A percentile compares a stretch with the other conserved stretches of the same genome.
Evolutionary conservation across 257 asterid genomes (phyloP).

Genomic region (Voacanga thouarsii): DNA sequence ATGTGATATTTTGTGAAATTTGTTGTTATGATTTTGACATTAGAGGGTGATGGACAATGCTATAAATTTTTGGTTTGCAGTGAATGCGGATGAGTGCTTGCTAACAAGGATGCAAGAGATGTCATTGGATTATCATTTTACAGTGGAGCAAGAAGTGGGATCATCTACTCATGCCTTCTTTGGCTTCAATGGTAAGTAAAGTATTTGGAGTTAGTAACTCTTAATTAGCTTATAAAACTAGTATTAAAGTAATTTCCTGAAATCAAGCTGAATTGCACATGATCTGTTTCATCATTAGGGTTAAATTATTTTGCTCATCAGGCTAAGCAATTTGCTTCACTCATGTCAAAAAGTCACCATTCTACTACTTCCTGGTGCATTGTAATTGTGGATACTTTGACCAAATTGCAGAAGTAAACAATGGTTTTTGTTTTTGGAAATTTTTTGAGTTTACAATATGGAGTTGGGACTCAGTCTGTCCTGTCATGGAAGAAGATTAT

Average conservation of each 20-base stretch:
- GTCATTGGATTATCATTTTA: slow-evolving; percentile 91
- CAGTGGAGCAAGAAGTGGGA: slow-evolving; percentile 97
- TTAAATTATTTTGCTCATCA: slow-evolving; percentile 7
- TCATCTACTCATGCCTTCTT: slow-evolving; percentile 98
- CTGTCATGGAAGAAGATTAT: not conserved
- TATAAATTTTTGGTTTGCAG: slow-evolving; percentile 40
- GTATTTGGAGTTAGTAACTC: not conserved
- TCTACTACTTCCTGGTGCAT: not conserved
- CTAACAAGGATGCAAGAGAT: slow-evolving; percentile 97
- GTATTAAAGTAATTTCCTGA: not conserved
- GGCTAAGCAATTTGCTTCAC: not conserved
- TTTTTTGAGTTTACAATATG: not conserved
- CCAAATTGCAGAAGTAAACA: not conserved
- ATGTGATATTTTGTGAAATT: too few species aligned
- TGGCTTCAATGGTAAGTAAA: slow-evolving; percentile 77
- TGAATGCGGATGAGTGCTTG: slow-evolving; percentile 79
- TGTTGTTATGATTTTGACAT: too few species aligned
- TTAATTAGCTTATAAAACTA: not conserved
- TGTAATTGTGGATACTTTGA: not conserved
- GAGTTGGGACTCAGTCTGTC: not conserved
- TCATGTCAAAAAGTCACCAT: not conserved
- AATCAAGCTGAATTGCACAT: slow-evolving; percentile 27
- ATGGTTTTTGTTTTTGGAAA: not conserved
- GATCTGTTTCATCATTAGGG: slow-evolving; percentile 10
- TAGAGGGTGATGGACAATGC: not conserved